Evolutionary conservation across 2,329 filamentous ascomycete species (phyloP), one percentile per base, ranked within the genome.

Genomic region (Aspergillus ustus): DNA sequence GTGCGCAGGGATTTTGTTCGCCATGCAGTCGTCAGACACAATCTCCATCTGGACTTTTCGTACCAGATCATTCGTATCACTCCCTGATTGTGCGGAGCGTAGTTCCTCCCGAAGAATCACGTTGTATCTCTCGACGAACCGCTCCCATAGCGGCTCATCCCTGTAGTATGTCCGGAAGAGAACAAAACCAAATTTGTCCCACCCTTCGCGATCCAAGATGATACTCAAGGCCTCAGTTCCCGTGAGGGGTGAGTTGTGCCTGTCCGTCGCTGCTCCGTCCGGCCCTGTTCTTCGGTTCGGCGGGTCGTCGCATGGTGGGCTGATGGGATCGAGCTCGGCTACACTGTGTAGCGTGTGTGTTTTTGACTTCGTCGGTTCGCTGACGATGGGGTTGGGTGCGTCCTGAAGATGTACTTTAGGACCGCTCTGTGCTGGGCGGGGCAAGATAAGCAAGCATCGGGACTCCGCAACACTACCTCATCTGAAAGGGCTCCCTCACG

Each of bases 151-250:
- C 17, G 11, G 15, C 37, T 59, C 56, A 19, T 52, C 43, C 11
- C n/a, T 37, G 48, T 59, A 59, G 34, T 28, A 52, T 17, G 56
- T 59, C 19, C 56, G 56, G 34, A 59, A 59, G 6, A 59, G 11
- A 17, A 59, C 34, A 17, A 59, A 59, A 8, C 56, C 56, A 34
- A 59, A 59, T 31, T 59, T 37, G 40, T 34, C 19, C 34, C 37
- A 59, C 4, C 19, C 11, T 46, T 52, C 48, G 8, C n/a, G n/a
- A 22, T 59, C 34, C 22, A 59, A 22, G 3, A 59, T 31, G 13
- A 22, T 17, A 3, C 13, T 22, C 3, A 59, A 34, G 3, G 31
- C 13, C 1, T 22, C 22, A 3, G 28, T 6, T 17, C 53, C 53
- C n/a, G 40, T 45, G 15, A 46, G 34, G 3, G 29, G 48, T 19